Percentiles rank a stretch among this genome's conserved stretches.
phyloP scores from a whole-genome alignment of 768 basidiomycete genomes.

The Amanita brunnescens region DNA sequence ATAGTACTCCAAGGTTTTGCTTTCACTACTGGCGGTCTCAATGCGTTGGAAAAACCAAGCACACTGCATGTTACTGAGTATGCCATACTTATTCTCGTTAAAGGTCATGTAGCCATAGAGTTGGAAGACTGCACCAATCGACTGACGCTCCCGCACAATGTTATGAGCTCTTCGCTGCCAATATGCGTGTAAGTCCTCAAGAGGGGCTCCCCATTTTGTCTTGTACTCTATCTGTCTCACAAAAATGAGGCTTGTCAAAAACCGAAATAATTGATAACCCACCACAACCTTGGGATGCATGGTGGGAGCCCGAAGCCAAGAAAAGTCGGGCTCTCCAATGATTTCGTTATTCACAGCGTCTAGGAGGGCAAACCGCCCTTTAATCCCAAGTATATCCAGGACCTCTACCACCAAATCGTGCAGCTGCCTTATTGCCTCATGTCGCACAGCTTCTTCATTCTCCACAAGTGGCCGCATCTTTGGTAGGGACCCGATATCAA shows the following conservation, averaged over 20 bases:
- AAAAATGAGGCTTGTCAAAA: not conserved
- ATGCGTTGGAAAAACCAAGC: slow-evolving; percentile 12
- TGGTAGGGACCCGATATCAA: not conserved
- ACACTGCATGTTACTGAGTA: slow-evolving; percentile 10
- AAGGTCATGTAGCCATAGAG: slow-evolving; percentile 13
- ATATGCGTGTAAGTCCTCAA: slow-evolving; percentile 5
- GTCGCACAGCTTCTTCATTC: slow-evolving; percentile 8
- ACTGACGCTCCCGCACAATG: slow-evolving; percentile 4
- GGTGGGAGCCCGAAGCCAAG: slow-evolving; percentile 1
- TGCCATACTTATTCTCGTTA: slow-evolving; percentile 11
- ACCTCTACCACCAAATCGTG: slow-evolving; percentile 8
- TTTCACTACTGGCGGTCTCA: not conserved
- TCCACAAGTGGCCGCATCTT: not conserved
- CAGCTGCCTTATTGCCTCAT: slow-evolving; percentile 5
- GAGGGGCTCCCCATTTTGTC: slow-evolving; percentile 10
- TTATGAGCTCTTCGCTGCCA: slow-evolving; percentile 2
- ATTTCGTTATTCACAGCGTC: slow-evolving; percentile 2
- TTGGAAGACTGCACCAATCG: slow-evolving; percentile 10
- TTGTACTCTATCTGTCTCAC: slow-evolving; percentile 10
- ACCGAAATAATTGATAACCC: slow-evolving; percentile 1
- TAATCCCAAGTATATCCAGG: slow-evolving; percentile 8
- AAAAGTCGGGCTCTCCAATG: slow-evolving; percentile 10
- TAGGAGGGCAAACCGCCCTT: slow-evolving; percentile 2
- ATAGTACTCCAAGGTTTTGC: slow-evolving; percentile 7
- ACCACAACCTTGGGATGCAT: slow-evolving; percentile 9